phyloP scores from a whole-genome alignment of 208 protist species.

The Leishmania turanica region DNA sequence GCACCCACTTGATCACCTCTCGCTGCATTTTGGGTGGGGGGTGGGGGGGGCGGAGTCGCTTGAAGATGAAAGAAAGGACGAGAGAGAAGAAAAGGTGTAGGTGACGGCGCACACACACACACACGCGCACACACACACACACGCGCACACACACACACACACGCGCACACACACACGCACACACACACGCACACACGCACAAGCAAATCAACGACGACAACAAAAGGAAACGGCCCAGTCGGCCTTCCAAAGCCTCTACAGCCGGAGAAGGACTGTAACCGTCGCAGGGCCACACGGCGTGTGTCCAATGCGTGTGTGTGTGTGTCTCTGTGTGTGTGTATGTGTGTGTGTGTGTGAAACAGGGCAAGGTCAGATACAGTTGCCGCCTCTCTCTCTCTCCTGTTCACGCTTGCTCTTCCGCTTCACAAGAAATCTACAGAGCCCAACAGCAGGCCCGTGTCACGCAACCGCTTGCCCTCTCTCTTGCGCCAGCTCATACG shows the following conservation, averaged over 20 bases:
- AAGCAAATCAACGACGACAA: not conserved
- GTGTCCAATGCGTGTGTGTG: not conserved
- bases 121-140: not conserved
- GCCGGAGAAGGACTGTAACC: not conserved
- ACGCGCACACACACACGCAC: not conserved
- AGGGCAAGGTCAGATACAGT: not conserved
- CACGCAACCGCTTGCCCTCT: not conserved
- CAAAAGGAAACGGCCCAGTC: not conserved
- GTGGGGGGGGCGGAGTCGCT: not conserved
- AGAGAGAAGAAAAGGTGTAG: not conserved
- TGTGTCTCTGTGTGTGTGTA: not conserved
- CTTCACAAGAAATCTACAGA: too few species aligned
- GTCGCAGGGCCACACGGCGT: not conserved
- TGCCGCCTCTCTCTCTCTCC: not conserved
- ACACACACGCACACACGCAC: not conserved
- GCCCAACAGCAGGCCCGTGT: too few species aligned
- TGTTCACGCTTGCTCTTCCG: too few species aligned
- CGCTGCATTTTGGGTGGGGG: constrained; percentile 64
- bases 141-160: not conserved
- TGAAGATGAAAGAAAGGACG: not conserved
- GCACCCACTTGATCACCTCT: constrained; percentile 96
- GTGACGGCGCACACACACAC: not conserved
- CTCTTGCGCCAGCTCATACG: not conserved
- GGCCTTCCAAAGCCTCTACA: not conserved
- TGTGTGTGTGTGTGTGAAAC: not conserved